phyloP scores from a whole-genome alignment of 441 rosid genomes.

The Hura crepitans region DNA sequence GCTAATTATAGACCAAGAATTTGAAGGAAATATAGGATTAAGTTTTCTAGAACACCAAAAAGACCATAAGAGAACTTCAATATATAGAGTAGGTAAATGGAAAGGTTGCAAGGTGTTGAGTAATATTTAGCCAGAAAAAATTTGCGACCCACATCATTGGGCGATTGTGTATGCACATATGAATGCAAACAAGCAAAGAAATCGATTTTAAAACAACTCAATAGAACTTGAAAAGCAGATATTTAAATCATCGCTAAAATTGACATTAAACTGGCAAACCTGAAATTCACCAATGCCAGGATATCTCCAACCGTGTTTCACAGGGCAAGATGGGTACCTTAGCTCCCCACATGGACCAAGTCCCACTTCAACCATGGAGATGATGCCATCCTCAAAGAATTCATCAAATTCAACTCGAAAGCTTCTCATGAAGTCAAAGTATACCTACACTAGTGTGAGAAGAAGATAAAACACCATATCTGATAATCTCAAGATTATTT shows the following conservation, averaged over 20 bases:
- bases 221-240: conserved; percentile 1
- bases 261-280: conserved; percentile 37
- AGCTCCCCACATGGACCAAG: conserved; percentile 97
- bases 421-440: conserved; percentile 98
- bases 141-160: neutral
- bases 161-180: neutral
- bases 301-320: conserved; percentile 98
- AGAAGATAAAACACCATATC: conserved; percentile 21
- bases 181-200: conserved; percentile 8
- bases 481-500: neutral
- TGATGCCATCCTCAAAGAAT: conserved; percentile 59
- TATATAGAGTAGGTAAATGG: neutral
- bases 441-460: conserved; percentile 58
- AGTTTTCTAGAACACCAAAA: neutral
- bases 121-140: conserved; percentile 2
- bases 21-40: conserved; percentile 10
- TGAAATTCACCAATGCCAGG: conserved; percentile 99
- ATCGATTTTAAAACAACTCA: neutral
- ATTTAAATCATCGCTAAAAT: conserved; percentile 8
- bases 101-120: conserved; percentile 1
- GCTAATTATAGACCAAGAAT: conserved; percentile 1
- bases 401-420: conserved; percentile 85
- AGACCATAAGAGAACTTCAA: neutral
- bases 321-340: conserved; percentile 90
- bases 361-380: conserved; percentile 88